phyloP scores from a whole-genome alignment of 345 rosid genomes.

The Carallia brachiata region DNA sequence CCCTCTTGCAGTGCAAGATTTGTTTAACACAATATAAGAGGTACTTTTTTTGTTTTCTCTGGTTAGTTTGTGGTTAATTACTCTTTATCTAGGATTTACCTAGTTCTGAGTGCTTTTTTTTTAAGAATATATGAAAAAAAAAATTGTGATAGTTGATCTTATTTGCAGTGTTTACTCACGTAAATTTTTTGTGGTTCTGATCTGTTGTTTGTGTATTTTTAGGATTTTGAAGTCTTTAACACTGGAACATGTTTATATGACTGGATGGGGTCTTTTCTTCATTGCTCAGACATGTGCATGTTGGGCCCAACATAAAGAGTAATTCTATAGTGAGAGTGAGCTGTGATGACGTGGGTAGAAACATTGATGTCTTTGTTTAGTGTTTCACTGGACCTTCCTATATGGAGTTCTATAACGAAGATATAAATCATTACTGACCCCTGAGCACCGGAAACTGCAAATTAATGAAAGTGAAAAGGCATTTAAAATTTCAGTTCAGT shows the following conservation, averaged over 20 bases:
- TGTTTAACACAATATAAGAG: constrained; percentile 63
- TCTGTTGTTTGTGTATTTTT: not conserved
- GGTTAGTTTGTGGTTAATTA: too few relatives aligned
- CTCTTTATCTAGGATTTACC: not conserved
- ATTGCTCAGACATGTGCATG: not conserved
- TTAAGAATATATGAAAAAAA: not conserved
- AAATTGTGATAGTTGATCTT: too few relatives aligned
- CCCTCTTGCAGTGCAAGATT: constrained; percentile 73
- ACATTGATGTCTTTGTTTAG: too few relatives aligned
- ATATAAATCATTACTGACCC: constrained; percentile 83
- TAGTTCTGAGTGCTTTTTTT: not conserved
- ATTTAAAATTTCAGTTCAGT: constrained; percentile 5
- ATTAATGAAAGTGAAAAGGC: constrained; percentile 91
- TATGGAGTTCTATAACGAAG: constrained; percentile 93
- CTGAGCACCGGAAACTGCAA: constrained; percentile 93
- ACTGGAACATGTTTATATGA: not conserved
- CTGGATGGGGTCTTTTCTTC: not conserved
- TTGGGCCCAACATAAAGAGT: not conserved
- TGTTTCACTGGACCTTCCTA: too few relatives aligned
- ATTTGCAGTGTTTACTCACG: too few relatives aligned
- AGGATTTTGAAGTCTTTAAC: not conserved
- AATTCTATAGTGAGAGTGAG: too few relatives aligned
- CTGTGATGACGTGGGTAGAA: too few relatives aligned
- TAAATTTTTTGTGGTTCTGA: constrained; percentile 6
- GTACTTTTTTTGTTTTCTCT: constrained; percentile 25